phyloP scores from a whole-genome alignment of 495 filamentous ascomycete genomes.

The Lineolata rhizophorae region DNA sequence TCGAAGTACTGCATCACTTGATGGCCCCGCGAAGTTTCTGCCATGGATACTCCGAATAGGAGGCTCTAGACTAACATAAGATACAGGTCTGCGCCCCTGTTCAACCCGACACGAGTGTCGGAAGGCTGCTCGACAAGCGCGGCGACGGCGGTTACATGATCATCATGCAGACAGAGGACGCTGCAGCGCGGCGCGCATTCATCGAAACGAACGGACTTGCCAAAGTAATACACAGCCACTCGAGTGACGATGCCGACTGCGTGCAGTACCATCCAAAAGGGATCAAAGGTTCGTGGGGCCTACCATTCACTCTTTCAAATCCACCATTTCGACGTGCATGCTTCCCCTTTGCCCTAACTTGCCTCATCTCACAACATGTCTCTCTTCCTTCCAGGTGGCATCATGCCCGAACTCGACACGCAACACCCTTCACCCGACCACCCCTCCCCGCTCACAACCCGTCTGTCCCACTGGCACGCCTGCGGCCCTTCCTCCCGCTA shows the following conservation, averaged over 20 bases:
- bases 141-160: constrained; percentile 18
- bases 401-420: constrained; percentile 15
- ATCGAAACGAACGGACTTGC: constrained; percentile 10
- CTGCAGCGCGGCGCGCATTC: constrained; percentile 5
- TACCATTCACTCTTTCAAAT: neutral
- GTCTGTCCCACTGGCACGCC: constrained; percentile 15
- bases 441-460: constrained; percentile 9
- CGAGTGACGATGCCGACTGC: constrained; percentile 6
- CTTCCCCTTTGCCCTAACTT: neutral
- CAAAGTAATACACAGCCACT: constrained; percentile 10
- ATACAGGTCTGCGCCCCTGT: constrained; percentile 11
- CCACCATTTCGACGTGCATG: neutral
- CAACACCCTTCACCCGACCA: constrained; percentile 7
- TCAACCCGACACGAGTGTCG: constrained; percentile 9
- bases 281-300: constrained; percentile 7
- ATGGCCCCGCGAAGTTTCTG: neutral
- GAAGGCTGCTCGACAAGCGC: constrained; percentile 11
- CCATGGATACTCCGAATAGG: neutral
- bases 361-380: too few species aligned
- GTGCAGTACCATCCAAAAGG: constrained; percentile 17
- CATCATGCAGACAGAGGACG: constrained; percentile 15
- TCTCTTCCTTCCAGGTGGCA: constrained; percentile 7
- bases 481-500: constrained; percentile 8
- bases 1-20: constrained; percentile 10
- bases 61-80: too few species aligned